Conservation (phyloP, 2,329 filamentous ascomycete genomes). For the Diplodia seriata region DNA sequence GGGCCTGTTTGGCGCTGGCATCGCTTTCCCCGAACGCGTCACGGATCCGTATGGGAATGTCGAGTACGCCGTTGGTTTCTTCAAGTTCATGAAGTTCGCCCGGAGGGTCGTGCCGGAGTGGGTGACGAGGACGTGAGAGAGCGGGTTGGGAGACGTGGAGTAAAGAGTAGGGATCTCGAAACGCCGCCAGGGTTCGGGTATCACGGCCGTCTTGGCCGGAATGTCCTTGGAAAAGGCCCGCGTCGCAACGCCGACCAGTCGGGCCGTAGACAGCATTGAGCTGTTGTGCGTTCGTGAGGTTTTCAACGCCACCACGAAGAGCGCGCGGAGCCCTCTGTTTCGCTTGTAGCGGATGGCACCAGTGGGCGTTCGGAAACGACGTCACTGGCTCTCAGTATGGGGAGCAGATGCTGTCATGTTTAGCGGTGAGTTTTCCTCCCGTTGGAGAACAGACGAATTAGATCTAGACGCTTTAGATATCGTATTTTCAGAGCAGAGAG, state of each 20-base stretch:
- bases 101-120: slow-evolving; percentile 63
- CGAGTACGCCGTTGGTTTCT: slow-evolving; percentile 68
- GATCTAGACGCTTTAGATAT: slow-evolving; percentile 3
- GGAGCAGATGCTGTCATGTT: not conserved
- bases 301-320: not conserved
- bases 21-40: slow-evolving; percentile 68
- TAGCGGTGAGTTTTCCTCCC: not conserved
- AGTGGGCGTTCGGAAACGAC: not conserved
- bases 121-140: slow-evolving; percentile 38
- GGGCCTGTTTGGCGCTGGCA: slow-evolving; percentile 66
- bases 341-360: not conserved
- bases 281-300: not conserved
- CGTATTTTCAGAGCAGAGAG: not conserved
- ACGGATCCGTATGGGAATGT: slow-evolving; percentile 67
- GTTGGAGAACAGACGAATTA: slow-evolving; percentile 4
- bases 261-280: not conserved
- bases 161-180: not conserved
- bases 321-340: not conserved
- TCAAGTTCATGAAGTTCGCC: slow-evolving; percentile 70
- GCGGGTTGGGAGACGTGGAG: not conserved
- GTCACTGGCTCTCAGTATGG: slow-evolving; percentile 6
- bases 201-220: not conserved
- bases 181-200: not conserved
- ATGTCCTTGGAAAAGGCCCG: not conserved
- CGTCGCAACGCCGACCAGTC: not conserved